A percentile compares a stretch with the other conserved stretches of the same genome.
Conservation (phyloP, 306 rosid genomes). For the Corylus heterophylla region DNA sequence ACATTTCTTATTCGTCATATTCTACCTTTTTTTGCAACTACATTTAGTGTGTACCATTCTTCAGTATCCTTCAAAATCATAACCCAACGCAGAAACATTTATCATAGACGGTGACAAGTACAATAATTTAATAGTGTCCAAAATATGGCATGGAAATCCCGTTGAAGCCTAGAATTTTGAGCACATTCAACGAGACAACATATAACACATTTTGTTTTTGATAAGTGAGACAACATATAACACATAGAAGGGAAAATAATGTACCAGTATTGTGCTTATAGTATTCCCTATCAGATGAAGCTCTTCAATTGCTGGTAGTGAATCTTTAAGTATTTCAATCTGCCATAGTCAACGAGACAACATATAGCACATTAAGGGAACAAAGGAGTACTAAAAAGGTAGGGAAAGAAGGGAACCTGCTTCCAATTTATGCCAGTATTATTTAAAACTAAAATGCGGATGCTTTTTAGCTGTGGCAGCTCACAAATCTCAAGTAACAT, state of each 20-base stretch:
- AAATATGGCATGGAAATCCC: not conserved
- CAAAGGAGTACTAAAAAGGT: not conserved
- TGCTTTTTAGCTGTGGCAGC: constrained; percentile 54
- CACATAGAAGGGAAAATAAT: constrained; percentile 21
- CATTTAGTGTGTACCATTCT: not conserved
- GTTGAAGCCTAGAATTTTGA: constrained; percentile 5
- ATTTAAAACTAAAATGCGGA: constrained; percentile 70
- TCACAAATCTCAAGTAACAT: constrained; percentile 56
- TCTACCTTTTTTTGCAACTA: not conserved
- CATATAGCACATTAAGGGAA: constrained; percentile 24
- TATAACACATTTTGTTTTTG: too few species aligned
- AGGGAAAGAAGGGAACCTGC: constrained; percentile 51
- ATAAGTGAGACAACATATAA: too few species aligned
- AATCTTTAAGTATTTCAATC: constrained; percentile 69
- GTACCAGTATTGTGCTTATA: constrained; percentile 68
- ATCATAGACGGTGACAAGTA: not conserved
- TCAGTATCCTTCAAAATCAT: not conserved
- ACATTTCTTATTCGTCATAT: not conserved
- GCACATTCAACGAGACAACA: not conserved
- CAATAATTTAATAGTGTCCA: not conserved
- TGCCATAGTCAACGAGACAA: constrained; percentile 41
- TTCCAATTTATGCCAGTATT: constrained; percentile 71
- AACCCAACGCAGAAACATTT: not conserved
- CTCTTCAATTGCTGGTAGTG: constrained; percentile 77
- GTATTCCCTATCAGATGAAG: constrained; percentile 84